A percentile compares a stretch with the other conserved stretches of the same genome.
phyloP scores from a whole-genome alignment of 2,329 filamentous ascomycete genomes.

The Colletotrichum sp. region DNA sequence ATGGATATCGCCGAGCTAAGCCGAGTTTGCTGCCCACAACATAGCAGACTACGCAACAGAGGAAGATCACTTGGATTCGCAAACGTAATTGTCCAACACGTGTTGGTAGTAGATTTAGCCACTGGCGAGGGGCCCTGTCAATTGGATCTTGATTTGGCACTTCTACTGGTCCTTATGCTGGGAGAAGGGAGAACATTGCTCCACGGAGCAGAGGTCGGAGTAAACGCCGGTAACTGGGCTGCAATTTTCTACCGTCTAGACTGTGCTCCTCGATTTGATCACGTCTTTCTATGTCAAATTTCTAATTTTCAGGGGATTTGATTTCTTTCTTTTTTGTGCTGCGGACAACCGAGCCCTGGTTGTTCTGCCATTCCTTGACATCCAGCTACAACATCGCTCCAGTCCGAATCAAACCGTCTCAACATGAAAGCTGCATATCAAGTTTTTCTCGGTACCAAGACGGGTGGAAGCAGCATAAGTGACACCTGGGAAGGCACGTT shows the following conservation, averaged over 20 bases:
- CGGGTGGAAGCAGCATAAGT: background rate
- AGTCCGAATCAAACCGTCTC: background rate
- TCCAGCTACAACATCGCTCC: background rate
- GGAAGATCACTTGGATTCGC: background rate
- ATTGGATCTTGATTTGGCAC: background rate
- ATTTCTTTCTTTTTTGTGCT: background rate
- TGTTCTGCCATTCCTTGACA: background rate
- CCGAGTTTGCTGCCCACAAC: background rate
- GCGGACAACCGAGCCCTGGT: background rate
- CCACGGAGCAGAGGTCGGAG: background rate
- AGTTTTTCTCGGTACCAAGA: background rate
- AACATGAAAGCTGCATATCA: background rate
- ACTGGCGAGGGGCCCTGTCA: background rate
- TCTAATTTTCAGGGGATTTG: background rate
- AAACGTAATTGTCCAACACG: background rate
- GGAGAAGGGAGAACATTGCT: background rate
- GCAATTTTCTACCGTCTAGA: fast-evolving
- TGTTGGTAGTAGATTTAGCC: background rate
- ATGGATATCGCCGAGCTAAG: background rate
- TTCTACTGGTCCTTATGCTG: background rate
- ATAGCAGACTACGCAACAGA: background rate
- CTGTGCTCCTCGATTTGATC: background rate
- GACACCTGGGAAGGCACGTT: background rate
- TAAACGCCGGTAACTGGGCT: background rate
- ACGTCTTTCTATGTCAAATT: background rate